Evolutionary conservation across 176 grass and related monocot species (phyloP).

Genomic region (Eleusine coracana): DNA sequence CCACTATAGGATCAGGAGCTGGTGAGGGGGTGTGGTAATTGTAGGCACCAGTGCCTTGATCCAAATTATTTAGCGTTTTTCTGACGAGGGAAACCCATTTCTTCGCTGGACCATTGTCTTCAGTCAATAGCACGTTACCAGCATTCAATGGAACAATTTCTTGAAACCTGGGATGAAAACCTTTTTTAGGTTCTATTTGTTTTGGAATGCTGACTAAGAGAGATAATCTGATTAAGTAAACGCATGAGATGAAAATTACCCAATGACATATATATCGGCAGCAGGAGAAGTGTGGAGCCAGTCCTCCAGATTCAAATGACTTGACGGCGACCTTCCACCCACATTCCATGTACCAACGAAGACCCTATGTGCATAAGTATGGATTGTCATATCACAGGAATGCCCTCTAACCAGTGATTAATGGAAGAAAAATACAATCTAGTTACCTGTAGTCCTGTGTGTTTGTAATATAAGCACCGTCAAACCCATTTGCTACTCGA

Average conservation of each 20-base stretch:
- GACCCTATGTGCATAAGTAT: conserved; percentile 46
- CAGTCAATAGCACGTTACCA: conserved; percentile 74
- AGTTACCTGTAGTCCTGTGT: conserved; percentile 90
- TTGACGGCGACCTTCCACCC: conserved; percentile 85
- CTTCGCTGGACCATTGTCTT: conserved; percentile 80
- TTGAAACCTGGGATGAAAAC: conserved; percentile 63
- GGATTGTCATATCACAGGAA: conserved; percentile 25
- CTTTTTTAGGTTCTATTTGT: conserved; percentile 6
- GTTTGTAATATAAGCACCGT: conserved; percentile 71
- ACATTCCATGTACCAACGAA: conserved; percentile 97
- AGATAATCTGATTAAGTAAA: conserved; percentile 24
- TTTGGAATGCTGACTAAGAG: background rate
- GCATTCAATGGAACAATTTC: conserved; percentile 98
- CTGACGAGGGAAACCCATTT: conserved; percentile 88
- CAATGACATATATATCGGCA: conserved; percentile 96
- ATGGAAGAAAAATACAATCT: conserved; percentile 1
- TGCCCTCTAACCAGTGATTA: conserved; percentile 20
- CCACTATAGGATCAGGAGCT: conserved; percentile 67
- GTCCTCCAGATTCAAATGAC: conserved; percentile 83
- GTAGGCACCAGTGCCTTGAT: conserved; percentile 52
- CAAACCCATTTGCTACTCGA: conserved; percentile 54
- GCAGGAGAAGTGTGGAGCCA: conserved; percentile 94
- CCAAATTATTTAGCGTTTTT: conserved; percentile 71
- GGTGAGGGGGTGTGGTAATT: conserved; percentile 75
- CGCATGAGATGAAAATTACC: conserved; percentile 42